phyloP scores from a whole-genome alignment of 2,329 filamentous ascomycete species.

The Fusarium goolgardi region DNA sequence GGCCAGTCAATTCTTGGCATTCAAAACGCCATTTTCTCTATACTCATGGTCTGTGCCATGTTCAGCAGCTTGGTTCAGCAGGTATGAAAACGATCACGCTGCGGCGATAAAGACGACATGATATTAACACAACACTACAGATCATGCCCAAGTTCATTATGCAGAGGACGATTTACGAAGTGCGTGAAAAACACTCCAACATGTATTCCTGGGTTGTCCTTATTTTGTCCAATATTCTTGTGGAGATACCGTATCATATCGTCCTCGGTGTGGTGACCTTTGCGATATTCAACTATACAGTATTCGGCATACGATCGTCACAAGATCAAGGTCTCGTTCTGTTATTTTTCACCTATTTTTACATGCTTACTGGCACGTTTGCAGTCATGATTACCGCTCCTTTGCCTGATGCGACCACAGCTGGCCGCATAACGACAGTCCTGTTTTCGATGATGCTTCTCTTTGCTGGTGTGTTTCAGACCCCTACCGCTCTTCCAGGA shows the following conservation, averaged over 20 bases:
- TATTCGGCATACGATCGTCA: constrained; percentile 59
- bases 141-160: constrained; percentile 82
- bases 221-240: constrained; percentile 75
- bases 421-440: constrained; percentile 67
- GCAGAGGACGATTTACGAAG: constrained; percentile 79
- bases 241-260: constrained; percentile 78
- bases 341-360: constrained; percentile 71
- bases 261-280: constrained; percentile 72
- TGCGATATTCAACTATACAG: constrained; percentile 75
- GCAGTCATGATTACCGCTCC: constrained; percentile 78
- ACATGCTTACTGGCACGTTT: constrained; percentile 78
- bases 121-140: constrained; percentile 46
- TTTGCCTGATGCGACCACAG: constrained; percentile 75
- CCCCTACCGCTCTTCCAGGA: constrained; percentile 67
- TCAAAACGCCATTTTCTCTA: constrained; percentile 78
- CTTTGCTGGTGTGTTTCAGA: constrained; percentile 74
- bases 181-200: constrained; percentile 78
- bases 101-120: not conserved
- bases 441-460: constrained; percentile 66
- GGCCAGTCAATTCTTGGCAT: constrained; percentile 72
- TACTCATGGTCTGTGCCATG: constrained; percentile 81
- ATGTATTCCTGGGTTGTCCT: constrained; percentile 81
- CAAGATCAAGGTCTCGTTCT: constrained; percentile 73
- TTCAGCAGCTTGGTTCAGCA: constrained; percentile 78
- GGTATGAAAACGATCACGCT: constrained; percentile 32